A percentile compares a stretch with the other conserved stretches of the same genome.
Conservation (phyloP, 2,329 filamentous ascomycete genomes). For the Xylaria sp. region DNA sequence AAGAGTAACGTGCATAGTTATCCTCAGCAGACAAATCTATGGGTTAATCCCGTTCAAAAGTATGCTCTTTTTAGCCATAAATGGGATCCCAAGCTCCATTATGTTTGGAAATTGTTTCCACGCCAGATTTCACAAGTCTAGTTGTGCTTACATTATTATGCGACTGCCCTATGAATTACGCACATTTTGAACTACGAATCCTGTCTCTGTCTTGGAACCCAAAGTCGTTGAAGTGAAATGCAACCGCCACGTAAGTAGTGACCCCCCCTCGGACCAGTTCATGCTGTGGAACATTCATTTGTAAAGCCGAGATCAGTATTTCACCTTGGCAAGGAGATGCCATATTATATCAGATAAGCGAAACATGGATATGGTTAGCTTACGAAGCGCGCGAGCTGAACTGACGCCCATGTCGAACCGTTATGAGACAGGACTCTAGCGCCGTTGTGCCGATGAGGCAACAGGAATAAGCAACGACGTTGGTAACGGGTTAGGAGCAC, state of each 20-base stretch:
- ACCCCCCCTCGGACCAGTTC: background rate
- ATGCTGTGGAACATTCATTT: background rate
- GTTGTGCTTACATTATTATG: background rate
- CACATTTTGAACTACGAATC: background rate
- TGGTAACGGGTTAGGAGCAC: background rate
- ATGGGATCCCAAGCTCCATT: too few species aligned
- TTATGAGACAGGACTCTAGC: constrained; percentile 1
- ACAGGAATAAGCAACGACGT: background rate
- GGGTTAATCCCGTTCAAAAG: too few species aligned
- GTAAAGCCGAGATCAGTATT: background rate
- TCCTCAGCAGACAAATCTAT: too few species aligned
- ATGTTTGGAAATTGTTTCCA: background rate
- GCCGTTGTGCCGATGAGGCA: background rate
- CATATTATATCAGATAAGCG: background rate
- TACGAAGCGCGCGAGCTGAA: background rate
- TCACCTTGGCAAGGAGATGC: background rate
- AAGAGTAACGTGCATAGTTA: too few species aligned
- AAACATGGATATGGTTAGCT: background rate
- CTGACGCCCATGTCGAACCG: background rate
- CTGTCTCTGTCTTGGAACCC: background rate
- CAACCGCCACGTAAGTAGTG: background rate
- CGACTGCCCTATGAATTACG: background rate
- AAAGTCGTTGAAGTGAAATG: background rate
- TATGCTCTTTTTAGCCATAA: too few species aligned
- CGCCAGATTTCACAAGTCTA: background rate